phyloP scores from a whole-genome alignment of 2,329 filamentous ascomycete species.

The Alternaria dauci region DNA sequence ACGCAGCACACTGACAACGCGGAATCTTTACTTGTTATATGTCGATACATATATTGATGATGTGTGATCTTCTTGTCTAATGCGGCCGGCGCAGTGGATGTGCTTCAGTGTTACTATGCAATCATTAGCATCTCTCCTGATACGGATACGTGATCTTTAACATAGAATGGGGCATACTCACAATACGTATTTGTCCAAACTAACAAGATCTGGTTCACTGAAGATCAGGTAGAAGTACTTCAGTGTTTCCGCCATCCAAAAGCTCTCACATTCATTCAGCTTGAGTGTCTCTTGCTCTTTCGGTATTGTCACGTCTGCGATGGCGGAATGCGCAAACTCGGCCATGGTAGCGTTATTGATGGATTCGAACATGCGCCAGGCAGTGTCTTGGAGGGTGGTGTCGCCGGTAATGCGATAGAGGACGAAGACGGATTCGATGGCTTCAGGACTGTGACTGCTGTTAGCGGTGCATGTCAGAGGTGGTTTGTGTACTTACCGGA shows the following conservation, averaged over 20 bases:
- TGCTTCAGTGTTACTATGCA: constrained; percentile 60
- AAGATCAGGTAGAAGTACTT: constrained; percentile 93
- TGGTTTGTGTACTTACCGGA: constrained; percentile 43
- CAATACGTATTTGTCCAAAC: constrained; percentile 73
- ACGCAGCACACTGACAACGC: neutral
- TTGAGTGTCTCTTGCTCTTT: constrained; percentile 36
- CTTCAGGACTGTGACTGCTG: constrained; percentile 70
- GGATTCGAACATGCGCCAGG: constrained; percentile 84
- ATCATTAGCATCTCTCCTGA: neutral
- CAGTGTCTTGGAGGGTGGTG: constrained; percentile 75
- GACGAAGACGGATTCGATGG: constrained; percentile 87
- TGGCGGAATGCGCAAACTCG: constrained; percentile 72
- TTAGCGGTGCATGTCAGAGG: neutral
- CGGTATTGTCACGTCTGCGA: constrained; percentile 67
- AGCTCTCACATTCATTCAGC: constrained; percentile 66
- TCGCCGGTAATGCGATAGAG: constrained; percentile 91
- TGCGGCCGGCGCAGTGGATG: constrained; percentile 58
- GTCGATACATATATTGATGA: neutral
- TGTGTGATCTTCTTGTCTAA: neutral
- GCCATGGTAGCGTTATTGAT: constrained; percentile 73
- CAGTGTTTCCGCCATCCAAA: constrained; percentile 89
- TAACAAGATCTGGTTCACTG: constrained; percentile 70
- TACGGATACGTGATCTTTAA: neutral
- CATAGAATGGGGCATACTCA: constrained; percentile 24
- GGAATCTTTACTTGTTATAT: neutral